These are phyloP conservation scores for Biscogniauxia sp. DNA, from an alignment of 2,329 filamentous ascomycete genomes.

Conservation along the genomic window DNA sequence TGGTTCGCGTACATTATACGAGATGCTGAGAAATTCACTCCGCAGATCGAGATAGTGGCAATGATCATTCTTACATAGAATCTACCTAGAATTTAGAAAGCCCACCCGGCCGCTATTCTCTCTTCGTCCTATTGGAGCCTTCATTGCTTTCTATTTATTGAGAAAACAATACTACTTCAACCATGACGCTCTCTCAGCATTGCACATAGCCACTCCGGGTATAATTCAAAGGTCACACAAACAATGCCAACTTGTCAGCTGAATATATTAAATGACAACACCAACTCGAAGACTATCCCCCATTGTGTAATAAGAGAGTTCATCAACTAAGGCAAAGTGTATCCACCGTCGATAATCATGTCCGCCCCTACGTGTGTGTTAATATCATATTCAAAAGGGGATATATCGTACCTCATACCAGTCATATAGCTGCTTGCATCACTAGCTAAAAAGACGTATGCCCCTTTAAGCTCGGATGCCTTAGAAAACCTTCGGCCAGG, in stretches of 20 bases:
- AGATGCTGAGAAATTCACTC: background rate
- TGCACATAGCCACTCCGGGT: too few species aligned
- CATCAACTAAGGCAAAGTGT: background rate
- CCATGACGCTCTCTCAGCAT: too few species aligned
- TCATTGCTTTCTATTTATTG: too few species aligned
- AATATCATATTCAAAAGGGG: background rate
- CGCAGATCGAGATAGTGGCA: background rate
- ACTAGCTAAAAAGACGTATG: slow-evolving; percentile 38
- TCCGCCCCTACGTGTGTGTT: background rate
- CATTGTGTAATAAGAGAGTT: too few species aligned
- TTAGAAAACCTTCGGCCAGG: background rate
- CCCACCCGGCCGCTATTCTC: too few species aligned
- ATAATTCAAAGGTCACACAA: too few species aligned
- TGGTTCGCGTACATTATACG: background rate
- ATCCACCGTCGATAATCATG: background rate
- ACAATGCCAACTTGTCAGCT: too few species aligned
- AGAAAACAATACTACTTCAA: too few species aligned
- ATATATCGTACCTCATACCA: slow-evolving; percentile 26
- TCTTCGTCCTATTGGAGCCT: too few species aligned
- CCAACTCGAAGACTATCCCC: too few species aligned
- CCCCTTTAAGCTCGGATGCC: slow-evolving; percentile 56
- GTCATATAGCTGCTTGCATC: slow-evolving; percentile 51
- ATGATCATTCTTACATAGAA: background rate
- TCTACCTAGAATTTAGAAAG: too few species aligned
- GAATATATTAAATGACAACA: too few species aligned